These are phyloP conservation scores for Hemisphaericaspora nanyangensis DNA, from an alignment of 805 yeast genomes.

Conservation along the genomic window DNA sequence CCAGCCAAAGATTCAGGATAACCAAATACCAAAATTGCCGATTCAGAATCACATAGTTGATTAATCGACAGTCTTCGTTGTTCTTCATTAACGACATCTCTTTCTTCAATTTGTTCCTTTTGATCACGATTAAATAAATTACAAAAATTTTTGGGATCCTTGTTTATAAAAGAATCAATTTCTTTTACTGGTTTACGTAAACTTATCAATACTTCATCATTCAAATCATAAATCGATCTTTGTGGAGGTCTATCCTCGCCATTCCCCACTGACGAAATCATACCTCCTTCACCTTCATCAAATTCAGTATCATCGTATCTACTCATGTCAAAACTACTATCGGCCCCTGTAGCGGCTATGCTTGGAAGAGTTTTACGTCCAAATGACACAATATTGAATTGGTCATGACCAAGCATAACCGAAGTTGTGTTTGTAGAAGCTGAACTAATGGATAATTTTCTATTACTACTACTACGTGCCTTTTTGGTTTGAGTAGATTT, in stretches of 20 bases:
- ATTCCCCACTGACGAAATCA: slow-evolving; percentile 1
- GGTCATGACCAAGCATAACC: slow-evolving; percentile 11
- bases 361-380: slow-evolving; percentile 16
- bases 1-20: slow-evolving; percentile 75
- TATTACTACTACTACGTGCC: background rate
- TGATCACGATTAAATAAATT: slow-evolving; percentile 43
- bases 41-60: slow-evolving; percentile 36
- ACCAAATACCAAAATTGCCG: slow-evolving; percentile 82
- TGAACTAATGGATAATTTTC: background rate
- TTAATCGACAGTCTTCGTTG: slow-evolving; percentile 7
- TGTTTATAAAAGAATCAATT: slow-evolving; percentile 39
- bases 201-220: slow-evolving; percentile 38
- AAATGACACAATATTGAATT: slow-evolving; percentile 35
- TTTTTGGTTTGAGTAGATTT: background rate
- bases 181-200: slow-evolving; percentile 32
- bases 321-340: slow-evolving; percentile 5
- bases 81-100: slow-evolving; percentile 3
- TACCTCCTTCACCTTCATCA: slow-evolving; percentile 15
- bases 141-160: slow-evolving; percentile 43
- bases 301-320: slow-evolving; percentile 30
- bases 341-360: too few relatives aligned
- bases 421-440: background rate
- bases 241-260: slow-evolving; percentile 48
- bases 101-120: slow-evolving; percentile 11
- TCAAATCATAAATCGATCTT: slow-evolving; percentile 47